phyloP scores from a whole-genome alignment of 164 flowering plant genomes.

The Magnolia changhungtana region DNA sequence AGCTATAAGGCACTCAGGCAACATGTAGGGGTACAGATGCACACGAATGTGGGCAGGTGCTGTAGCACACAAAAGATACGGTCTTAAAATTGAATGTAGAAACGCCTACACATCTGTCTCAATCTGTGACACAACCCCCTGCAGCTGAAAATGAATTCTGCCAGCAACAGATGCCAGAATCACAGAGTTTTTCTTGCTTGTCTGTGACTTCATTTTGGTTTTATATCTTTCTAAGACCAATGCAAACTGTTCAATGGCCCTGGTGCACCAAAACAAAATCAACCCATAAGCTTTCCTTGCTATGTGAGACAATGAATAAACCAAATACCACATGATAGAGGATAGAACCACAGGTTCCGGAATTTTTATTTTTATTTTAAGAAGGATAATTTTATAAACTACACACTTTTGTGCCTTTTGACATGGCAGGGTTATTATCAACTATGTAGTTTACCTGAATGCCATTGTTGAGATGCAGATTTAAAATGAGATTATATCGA shows the following conservation, averaged over 20 bases:
- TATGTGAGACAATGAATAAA: background rate
- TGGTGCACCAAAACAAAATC: constrained; percentile 24
- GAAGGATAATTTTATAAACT: background rate
- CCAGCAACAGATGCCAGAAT: constrained; percentile 57
- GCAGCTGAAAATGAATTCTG: constrained; percentile 49
- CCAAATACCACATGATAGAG: background rate
- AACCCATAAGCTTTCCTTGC: background rate
- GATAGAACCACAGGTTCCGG: background rate
- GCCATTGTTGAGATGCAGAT: background rate
- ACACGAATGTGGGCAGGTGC: too few relatives aligned
- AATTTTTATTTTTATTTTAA: background rate
- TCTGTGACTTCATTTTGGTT: constrained; percentile 49
- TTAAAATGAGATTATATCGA: background rate
- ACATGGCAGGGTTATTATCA: background rate
- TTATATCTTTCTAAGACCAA: constrained; percentile 54
- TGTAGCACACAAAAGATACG: background rate
- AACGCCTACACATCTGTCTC: constrained; percentile 60
- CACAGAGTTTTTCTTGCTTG: constrained; percentile 58
- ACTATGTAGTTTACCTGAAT: background rate
- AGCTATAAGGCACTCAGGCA: too few relatives aligned
- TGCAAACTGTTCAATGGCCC: constrained; percentile 61
- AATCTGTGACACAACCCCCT: constrained; percentile 47
- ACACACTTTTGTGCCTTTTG: background rate
- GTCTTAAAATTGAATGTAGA: background rate
- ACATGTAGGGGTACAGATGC: too few relatives aligned